These are phyloP conservation scores for Golovinomyces cichoracearum DNA, from an alignment of 2,329 filamentous ascomycete genomes.

Conservation along the genomic window DNA sequence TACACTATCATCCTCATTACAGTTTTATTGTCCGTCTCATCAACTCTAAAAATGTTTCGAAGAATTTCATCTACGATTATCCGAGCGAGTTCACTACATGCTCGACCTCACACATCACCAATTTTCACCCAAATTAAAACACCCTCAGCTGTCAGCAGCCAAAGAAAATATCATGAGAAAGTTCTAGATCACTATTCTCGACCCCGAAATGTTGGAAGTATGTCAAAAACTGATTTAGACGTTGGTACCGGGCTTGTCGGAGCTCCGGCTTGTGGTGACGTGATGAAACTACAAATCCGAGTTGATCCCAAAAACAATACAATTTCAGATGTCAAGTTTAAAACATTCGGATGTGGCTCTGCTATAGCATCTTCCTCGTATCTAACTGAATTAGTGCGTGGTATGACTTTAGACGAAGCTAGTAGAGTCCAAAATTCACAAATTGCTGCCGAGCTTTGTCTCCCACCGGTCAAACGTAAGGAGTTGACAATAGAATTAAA, in stretches of 20 bases:
- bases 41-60: not conserved
- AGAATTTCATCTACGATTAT: not conserved
- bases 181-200: slow-evolving; percentile 60
- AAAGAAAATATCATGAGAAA: slow-evolving; percentile 16
- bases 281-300: slow-evolving; percentile 83
- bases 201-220: slow-evolving; percentile 53
- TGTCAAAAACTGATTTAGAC: slow-evolving; percentile 53
- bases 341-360: slow-evolving; percentile 85
- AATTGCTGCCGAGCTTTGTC: slow-evolving; percentile 84
- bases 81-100: slow-evolving; percentile 8
- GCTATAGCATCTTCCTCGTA: slow-evolving; percentile 91
- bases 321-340: slow-evolving; percentile 90
- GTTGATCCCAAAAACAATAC: slow-evolving; percentile 71
- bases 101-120: slow-evolving; percentile 9
- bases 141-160: slow-evolving; percentile 8
- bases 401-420: slow-evolving; percentile 90
- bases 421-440: slow-evolving; percentile 85
- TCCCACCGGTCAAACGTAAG: slow-evolving; percentile 68
- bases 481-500: not conserved
- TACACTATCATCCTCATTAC: no score
- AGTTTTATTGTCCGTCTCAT: no score
- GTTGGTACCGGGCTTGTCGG: slow-evolving; percentile 81
- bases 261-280: slow-evolving; percentile 74
- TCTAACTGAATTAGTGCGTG: slow-evolving; percentile 75
- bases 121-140: slow-evolving; percentile 7